Evolutionary conservation across 176 grass and related monocot species (phyloP), one percentile per base, ranked within the genome.

Genomic region (Luzula sylvatica): DNA sequence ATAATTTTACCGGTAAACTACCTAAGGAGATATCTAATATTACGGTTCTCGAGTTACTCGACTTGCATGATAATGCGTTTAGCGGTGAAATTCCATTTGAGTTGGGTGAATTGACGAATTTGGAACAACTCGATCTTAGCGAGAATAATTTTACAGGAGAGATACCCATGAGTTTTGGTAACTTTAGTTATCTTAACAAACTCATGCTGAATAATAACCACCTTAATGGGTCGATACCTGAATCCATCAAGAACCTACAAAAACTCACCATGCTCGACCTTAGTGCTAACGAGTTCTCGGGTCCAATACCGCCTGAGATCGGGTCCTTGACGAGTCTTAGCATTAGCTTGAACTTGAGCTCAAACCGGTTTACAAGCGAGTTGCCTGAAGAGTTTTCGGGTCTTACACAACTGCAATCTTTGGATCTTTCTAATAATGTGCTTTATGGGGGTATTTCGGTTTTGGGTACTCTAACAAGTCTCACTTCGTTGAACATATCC

Each of bases 181-280:
- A 94, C 58, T 83, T 94, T 73, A 94, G 88, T 66, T 87, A 94
- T 65, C 66, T 94, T 30, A 94, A 94, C 51, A 94, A 94, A 69
- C 88, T 94, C 46, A 94, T 87, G 29, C 66, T 94, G 14, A 87
- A 74, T 26, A 48, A 38, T 45, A 94, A 94, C 38, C 61, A 44
- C 51, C 83, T 94, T 8, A 44, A 72, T 0, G 88, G 88, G 16
- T 23, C 68, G 18, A 38, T 94, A 70, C 83, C 83, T 0, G 76
- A 38, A 51, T 87, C 82, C 15, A 75, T 94, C 39, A 54, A 42
- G 46, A 87, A 94, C 69, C 73, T 94, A 66, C 83, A 87, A 73
- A 94, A 87, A 61, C 47, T 94, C 12, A 87, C 88, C 50, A 77
- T 87, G 88, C 79, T 94, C 0, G 72, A 94, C 65, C 25, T 87